Conservation (phyloP, 331 rosid genomes). For the Prunus yedoensis region DNA sequence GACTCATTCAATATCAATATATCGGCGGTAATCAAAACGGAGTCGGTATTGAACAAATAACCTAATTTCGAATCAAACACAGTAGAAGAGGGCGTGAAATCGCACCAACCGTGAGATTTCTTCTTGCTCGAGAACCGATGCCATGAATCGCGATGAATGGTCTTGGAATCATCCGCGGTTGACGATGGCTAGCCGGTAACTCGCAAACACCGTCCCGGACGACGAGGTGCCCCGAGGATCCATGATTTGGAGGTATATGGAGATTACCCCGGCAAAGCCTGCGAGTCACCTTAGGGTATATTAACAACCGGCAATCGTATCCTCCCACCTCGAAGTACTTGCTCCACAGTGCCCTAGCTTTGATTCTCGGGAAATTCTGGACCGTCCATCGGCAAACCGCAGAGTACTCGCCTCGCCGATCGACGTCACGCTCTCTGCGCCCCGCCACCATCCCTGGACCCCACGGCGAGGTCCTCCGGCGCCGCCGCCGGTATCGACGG, state of each 20-base stretch:
- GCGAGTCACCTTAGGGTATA: constrained; percentile 94
- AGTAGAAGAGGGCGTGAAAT: constrained; percentile 82
- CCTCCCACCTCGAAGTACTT: constrained; percentile 99
- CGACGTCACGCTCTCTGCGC: constrained; percentile 82
- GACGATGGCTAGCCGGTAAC: constrained; percentile 91
- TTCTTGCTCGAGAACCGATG: constrained; percentile 94
- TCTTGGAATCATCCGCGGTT: constrained; percentile 79
- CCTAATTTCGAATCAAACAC: constrained; percentile 90
- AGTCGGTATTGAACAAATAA: constrained; percentile 61
- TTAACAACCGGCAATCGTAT: constrained; percentile 88
- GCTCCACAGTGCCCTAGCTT: constrained; percentile 99
- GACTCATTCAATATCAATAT: constrained; percentile 85
- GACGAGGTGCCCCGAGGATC: constrained; percentile 97
- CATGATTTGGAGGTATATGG: constrained; percentile 97
- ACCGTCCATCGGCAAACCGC: constrained; percentile 97
- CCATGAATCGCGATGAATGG: constrained; percentile 97
- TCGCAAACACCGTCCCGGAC: constrained; percentile 97
- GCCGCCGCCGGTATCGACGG: constrained; percentile 52
- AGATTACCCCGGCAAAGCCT: constrained; percentile 94
- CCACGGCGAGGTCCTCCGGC: constrained; percentile 69
- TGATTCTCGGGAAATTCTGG: constrained; percentile 79
- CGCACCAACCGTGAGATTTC: constrained; percentile 99
- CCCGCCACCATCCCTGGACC: constrained; percentile 78
- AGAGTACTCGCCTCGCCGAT: constrained; percentile 79
- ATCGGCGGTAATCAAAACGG: constrained; percentile 89